These are phyloP conservation scores for Saccharomyces hybrid DNA, from an alignment of 1,139 yeast species.

Conservation along the genomic window DNA sequence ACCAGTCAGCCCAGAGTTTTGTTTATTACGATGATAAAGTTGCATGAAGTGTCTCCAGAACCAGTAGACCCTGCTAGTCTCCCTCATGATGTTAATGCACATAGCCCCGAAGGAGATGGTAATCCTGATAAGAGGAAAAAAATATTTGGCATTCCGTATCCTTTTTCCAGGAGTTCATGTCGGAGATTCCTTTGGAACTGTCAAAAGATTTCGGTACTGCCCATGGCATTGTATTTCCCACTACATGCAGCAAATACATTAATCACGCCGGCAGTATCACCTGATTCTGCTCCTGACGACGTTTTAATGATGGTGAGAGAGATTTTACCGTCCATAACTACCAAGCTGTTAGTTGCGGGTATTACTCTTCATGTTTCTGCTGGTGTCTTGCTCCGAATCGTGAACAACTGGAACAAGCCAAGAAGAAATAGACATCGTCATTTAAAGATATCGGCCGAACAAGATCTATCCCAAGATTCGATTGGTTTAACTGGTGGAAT, in stretches of 20 bases:
- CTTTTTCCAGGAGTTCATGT: slow-evolving; percentile 7
- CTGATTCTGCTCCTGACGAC: slow-evolving; percentile 21
- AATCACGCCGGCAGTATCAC: slow-evolving; percentile 16
- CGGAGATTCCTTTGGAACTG: neutral
- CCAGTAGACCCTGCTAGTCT: slow-evolving; percentile 10
- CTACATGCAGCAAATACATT: slow-evolving; percentile 23
- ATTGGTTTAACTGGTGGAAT: slow-evolving; percentile 24
- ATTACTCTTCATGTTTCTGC: slow-evolving; percentile 14
- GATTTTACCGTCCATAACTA: slow-evolving; percentile 15
- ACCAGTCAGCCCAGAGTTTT: neutral
- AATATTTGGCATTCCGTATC: slow-evolving; percentile 1
- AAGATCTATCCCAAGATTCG: slow-evolving; percentile 11
- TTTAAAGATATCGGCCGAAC: neutral
- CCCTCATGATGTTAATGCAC: slow-evolving; percentile 7
- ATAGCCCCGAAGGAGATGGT: slow-evolving; percentile 2
- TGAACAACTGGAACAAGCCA: slow-evolving; percentile 8
- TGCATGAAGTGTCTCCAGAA: slow-evolving; percentile 16
- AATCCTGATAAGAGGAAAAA: neutral
- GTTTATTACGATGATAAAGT: slow-evolving; percentile 6
- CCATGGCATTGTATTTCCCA: slow-evolving; percentile 20
- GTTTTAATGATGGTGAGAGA: slow-evolving; percentile 22
- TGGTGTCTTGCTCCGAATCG: slow-evolving; percentile 15
- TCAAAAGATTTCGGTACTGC: slow-evolving; percentile 20
- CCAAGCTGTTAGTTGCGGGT: slow-evolving; percentile 12
- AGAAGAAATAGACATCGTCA: neutral